Conservation (phyloP, 2,329 filamentous ascomycete genomes). For the Plectosphaerella cucumerina region DNA sequence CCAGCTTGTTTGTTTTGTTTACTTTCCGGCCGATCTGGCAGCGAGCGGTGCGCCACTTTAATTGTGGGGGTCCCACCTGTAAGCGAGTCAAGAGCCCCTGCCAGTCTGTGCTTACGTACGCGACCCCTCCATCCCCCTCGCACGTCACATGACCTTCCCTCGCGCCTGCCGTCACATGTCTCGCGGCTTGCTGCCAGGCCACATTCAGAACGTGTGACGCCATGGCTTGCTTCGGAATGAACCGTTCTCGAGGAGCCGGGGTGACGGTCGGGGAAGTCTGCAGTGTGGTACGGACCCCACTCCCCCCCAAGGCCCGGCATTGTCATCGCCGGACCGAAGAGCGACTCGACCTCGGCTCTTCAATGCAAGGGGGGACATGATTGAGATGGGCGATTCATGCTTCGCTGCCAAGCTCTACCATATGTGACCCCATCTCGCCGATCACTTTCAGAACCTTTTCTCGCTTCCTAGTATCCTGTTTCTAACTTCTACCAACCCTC, state of each 20-base stretch:
- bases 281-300: not conserved
- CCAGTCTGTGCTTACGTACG: not conserved
- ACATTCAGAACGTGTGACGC: too few species aligned
- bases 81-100: too few species aligned
- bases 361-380: not conserved
- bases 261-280: too few species aligned
- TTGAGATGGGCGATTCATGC: not conserved
- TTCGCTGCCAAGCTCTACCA: not conserved
- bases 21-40: conserved; percentile 3
- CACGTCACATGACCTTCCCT: not conserved
- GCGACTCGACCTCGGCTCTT: not conserved
- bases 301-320: not conserved
- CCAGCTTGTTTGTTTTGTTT: conserved; percentile 11
- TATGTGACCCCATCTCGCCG: not conserved
- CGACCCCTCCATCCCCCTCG: not conserved
- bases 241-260: too few species aligned
- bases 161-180: not conserved
- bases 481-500: not conserved
- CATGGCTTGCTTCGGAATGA: too few species aligned
- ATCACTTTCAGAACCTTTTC: not conserved
- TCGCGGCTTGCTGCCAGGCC: too few species aligned
- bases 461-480: not conserved
- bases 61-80: not conserved
- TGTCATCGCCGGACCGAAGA: not conserved
- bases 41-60: not conserved